phyloP scores from a whole-genome alignment of 176 grass and related monocot species.

The Pharus latifolius region DNA sequence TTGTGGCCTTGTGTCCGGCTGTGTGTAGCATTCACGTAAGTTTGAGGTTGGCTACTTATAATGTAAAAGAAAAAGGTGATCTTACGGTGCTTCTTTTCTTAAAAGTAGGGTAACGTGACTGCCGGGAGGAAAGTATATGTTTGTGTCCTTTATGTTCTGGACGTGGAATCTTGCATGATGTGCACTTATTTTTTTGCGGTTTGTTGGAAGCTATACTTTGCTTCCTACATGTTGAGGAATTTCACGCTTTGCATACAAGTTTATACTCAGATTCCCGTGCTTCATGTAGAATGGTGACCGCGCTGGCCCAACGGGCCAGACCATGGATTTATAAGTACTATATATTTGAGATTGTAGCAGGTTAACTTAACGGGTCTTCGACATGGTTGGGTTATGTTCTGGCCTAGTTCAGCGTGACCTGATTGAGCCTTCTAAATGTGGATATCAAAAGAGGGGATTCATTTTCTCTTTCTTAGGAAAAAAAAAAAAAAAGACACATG shows the following conservation, averaged over 20 bases:
- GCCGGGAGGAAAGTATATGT: constrained; percentile 19
- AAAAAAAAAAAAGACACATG: too few species aligned
- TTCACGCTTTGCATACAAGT: constrained; percentile 49
- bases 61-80: neutral
- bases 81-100: constrained; percentile 44
- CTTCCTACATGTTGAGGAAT: constrained; percentile 31
- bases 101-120: constrained; percentile 15
- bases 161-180: constrained; percentile 16
- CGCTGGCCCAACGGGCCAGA: neutral
- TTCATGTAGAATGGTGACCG: neutral
- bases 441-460: too few species aligned
- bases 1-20: neutral
- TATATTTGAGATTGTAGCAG: too few species aligned
- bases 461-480: too few species aligned
- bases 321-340: neutral
- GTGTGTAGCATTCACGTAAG: neutral
- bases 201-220: constrained; percentile 52
- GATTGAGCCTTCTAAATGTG: too few species aligned
- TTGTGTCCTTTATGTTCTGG: constrained; percentile 15
- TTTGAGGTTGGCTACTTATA: neutral
- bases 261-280: too few species aligned
- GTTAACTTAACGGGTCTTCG: too few species aligned
- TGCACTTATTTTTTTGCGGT: neutral
- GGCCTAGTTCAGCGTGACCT: too few species aligned
- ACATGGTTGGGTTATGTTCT: too few species aligned